Percentiles rank a stretch among this genome's conserved stretches.
These are phyloP conservation scores for Mycena vitilis DNA, from an alignment of 768 basidiomycete species.

Conservation along the genomic window DNA sequence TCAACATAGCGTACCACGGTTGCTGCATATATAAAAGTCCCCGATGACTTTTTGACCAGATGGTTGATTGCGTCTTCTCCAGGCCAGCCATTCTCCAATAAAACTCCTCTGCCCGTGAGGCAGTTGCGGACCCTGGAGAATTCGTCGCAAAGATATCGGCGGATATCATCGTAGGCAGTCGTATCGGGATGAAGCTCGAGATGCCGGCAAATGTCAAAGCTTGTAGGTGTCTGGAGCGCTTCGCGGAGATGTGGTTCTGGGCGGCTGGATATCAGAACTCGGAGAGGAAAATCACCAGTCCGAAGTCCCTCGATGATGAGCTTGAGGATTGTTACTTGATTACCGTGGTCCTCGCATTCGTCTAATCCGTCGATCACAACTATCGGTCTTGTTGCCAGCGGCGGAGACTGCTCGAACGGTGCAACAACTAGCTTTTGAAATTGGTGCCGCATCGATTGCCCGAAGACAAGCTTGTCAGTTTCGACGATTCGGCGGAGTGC, in stretches of 20 bases:
- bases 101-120: slow-evolving; percentile 3
- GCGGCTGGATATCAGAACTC: slow-evolving; percentile 10
- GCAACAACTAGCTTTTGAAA: slow-evolving; percentile 32
- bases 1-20: slow-evolving; percentile 23
- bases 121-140: slow-evolving; percentile 1
- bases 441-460: slow-evolving; percentile 30
- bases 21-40: slow-evolving; percentile 22
- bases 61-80: slow-evolving; percentile 3
- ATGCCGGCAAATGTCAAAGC: slow-evolving; percentile 8
- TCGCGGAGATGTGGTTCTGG: slow-evolving; percentile 20
- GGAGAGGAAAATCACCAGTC: neutral
- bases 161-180: slow-evolving; percentile 15
- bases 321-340: slow-evolving; percentile 6
- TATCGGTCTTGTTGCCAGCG: neutral
- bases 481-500: slow-evolving; percentile 28
- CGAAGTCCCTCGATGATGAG: slow-evolving; percentile 9
- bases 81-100: slow-evolving; percentile 10
- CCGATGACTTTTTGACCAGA: slow-evolving; percentile 23
- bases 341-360: slow-evolving; percentile 12
- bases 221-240: neutral
- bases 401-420: slow-evolving; percentile 19
- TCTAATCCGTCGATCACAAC: slow-evolving; percentile 18
- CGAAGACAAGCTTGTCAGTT: slow-evolving; percentile 31
- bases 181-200: slow-evolving; percentile 4
- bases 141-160: slow-evolving; percentile 10